Base-by-base conservation (phyloP, 371 early-diverging fungal genomes). In the Entomophthora muscae region DNA sequence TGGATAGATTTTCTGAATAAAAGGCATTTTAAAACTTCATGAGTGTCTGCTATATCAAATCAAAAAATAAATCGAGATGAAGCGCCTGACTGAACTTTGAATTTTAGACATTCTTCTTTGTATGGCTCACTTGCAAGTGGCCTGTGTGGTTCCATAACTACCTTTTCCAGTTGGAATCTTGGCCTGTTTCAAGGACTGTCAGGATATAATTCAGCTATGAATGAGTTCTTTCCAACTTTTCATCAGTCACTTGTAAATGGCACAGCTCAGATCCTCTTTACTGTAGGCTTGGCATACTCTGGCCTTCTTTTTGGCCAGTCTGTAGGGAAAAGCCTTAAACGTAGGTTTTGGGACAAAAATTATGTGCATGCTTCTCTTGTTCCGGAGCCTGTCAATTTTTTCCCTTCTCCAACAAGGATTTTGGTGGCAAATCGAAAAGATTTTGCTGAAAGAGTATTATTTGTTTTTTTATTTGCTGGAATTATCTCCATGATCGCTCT, bases 131-230 rank as follows among this genome's bases (percentile, higher is more conserved):
- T 63, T 10, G 22, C 63, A 1, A 63, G 54, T 54, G 63, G 63
- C 1, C 32, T 63, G 21, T 63, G 63, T 52, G 63, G 63, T 7
- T 63, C 63, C 13, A 63, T 63, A 29, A 63, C 63, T 10, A 63
- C 63, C 2, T 63, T 63, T 31, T 63, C 63, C 28, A 30, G 54
- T 23, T 63, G 52, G 52, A 63, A 52, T 10, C 24, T 63, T 26
- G 63, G 22, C 2, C 2, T 55, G 3, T 63, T 63, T 63, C 17
- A 63, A 17, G 53, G 24, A 17, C 24, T 63, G 28, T 27, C 52
- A 54, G 17, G 42, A 17, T 42, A 10, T 42, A 17, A 42, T 42
- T 42, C 42, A 10, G 42, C 17, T 42, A 5, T 10, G 17, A 10
- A 42, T 17, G 17, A 42, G 17, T 42, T 42, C 42, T 5, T 17